Percentiles rank a stretch among this genome's conserved stretches.
phyloP scores from a whole-genome alignment of 2,329 filamentous ascomycete genomes.

The Nemania bipapillata region DNA sequence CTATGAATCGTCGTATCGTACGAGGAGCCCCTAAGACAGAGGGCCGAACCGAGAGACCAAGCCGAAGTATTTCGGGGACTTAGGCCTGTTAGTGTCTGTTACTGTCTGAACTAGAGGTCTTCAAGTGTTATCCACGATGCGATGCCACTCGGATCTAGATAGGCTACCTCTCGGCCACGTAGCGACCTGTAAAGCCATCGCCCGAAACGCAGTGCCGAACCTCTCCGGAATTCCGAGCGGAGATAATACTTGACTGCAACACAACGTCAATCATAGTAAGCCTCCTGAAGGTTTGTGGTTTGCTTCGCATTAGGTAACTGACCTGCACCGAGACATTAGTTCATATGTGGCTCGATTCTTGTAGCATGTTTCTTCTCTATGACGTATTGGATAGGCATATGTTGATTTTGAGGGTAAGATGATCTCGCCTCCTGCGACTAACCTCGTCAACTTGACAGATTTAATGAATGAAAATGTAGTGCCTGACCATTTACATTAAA shows the following conservation, averaged over 20 bases:
- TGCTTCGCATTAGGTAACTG: no score
- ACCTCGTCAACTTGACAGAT: no score
- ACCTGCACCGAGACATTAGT: no score
- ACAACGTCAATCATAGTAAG: neutral
- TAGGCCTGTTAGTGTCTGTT: neutral
- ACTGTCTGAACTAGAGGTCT: neutral
- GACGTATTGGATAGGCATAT: no score
- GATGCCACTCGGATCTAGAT: neutral
- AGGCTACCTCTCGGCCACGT: neutral
- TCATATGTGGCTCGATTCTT: no score
- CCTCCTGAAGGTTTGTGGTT: no score
- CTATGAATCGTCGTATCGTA: neutral
- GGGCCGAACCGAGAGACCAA: neutral
- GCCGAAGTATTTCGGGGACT: neutral
- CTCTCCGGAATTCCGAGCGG: slow-evolving; percentile 23
- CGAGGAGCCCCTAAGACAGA: neutral
- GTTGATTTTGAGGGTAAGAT: no score
- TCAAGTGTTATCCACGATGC: neutral
- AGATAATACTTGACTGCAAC: neutral
- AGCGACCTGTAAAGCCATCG: neutral
- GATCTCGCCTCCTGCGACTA: no score
- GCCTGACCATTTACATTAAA: no score
- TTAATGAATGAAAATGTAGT: no score
- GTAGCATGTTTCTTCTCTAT: no score
- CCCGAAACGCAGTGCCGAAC: slow-evolving; percentile 14